Percentiles rank a stretch among this genome's conserved stretches.
These are phyloP conservation scores for Protea cynaroides DNA, from an alignment of 164 flowering plant species.

Conservation along the genomic window DNA sequence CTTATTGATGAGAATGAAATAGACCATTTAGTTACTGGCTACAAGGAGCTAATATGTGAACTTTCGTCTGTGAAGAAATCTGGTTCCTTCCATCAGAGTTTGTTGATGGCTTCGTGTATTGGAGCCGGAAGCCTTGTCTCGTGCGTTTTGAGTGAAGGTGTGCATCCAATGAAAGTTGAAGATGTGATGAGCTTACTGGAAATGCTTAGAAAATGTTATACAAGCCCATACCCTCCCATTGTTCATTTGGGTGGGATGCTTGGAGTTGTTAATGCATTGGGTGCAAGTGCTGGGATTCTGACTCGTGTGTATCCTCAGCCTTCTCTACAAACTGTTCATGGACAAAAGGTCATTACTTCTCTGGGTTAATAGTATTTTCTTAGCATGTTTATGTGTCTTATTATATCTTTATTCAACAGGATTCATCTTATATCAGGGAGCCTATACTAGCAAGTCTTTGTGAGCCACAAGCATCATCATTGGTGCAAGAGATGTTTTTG, in stretches of 20 bases:
- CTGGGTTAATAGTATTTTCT: neutral
- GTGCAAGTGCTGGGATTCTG: conserved; percentile 69
- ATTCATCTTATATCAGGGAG: conserved; percentile 43
- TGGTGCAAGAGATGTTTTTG: conserved; percentile 85
- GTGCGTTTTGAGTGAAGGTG: conserved; percentile 64
- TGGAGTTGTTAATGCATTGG: conserved; percentile 88
- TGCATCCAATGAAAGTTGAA: conserved; percentile 45
- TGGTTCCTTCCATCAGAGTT: conserved; percentile 49
- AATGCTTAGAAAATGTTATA: conserved; percentile 56
- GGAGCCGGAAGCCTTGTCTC: conserved; percentile 88
- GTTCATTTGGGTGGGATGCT: conserved; percentile 86
- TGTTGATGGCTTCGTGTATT: conserved; percentile 74
- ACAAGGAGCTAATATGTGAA: conserved; percentile 56
- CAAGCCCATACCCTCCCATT: conserved; percentile 47
- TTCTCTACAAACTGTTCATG: conserved; percentile 18
- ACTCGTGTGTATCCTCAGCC: conserved; percentile 18
- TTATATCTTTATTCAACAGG: conserved; percentile 34
- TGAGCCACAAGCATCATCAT: conserved; percentile 44
- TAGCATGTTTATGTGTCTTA: conserved; percentile 1
- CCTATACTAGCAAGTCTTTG: conserved; percentile 58
- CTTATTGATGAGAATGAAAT: conserved; percentile 55
- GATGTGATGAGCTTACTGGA: conserved; percentile 45
- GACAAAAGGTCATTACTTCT: conserved; percentile 38
- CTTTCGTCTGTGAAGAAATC: conserved; percentile 48
- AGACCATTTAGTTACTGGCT: conserved; percentile 48